Percentiles rank a stretch among this genome's conserved stretches.
Conservation (phyloP, 1,284 basidiomycete genomes). For the Tilletia walkeri region DNA sequence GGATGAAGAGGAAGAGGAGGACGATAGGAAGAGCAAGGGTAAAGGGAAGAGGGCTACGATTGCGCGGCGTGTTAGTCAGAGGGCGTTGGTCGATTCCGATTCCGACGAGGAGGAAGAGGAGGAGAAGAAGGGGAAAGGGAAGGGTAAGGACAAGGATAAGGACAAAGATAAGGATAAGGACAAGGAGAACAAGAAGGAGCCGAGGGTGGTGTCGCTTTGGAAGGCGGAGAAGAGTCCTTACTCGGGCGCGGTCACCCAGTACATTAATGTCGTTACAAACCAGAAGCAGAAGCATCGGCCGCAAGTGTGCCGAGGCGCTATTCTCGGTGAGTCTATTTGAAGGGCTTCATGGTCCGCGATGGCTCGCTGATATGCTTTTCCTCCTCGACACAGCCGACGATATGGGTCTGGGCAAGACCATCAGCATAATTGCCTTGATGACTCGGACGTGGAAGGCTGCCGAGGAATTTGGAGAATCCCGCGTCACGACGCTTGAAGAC, state of each 20-base stretch:
- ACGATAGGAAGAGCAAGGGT: neutral
- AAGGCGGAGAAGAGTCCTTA: constrained; percentile 64
- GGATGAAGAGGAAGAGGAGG: constrained; percentile 4
- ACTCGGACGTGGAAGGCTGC: constrained; percentile 78
- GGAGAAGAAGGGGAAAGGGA: constrained; percentile 1
- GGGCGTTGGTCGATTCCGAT: constrained; percentile 6
- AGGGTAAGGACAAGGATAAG: constrained; percentile 2
- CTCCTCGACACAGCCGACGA: constrained; percentile 53
- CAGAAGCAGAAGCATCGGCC: constrained; percentile 67
- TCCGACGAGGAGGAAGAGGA: neutral
- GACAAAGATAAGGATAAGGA: neutral
- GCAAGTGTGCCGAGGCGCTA: constrained; percentile 77
- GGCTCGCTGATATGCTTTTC: neutral
- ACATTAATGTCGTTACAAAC: constrained; percentile 74
- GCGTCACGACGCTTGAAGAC: constrained; percentile 12
- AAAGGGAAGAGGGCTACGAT: neutral
- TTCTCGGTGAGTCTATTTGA: constrained; percentile 60
- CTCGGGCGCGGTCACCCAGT: constrained; percentile 30
- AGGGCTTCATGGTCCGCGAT: neutral
- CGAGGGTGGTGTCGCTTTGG: constrained; percentile 72
- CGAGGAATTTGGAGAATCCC: constrained; percentile 64
- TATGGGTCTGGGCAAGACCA: constrained; percentile 96
- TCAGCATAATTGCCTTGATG: constrained; percentile 84
- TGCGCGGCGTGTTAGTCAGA: neutral
- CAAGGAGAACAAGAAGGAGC: constrained; percentile 45